These are phyloP conservation scores for Penicillium dipodomyicola DNA, from an alignment of 495 filamentous ascomycete genomes.

Conservation along the genomic window DNA sequence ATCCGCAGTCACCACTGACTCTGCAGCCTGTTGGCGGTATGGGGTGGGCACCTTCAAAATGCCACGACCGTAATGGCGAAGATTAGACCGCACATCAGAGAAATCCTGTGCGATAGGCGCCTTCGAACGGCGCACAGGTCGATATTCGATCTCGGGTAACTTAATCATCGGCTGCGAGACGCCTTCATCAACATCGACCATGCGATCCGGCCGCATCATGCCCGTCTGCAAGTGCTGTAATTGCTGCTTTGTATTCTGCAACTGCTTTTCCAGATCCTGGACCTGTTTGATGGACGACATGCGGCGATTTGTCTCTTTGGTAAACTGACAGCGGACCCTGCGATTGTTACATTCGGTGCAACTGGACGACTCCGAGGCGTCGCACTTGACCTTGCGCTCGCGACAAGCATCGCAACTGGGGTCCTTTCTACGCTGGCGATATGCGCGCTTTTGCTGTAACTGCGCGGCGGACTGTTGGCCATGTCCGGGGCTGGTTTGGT, in stretches of 20 bases:
- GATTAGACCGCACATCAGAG: constrained; percentile 65
- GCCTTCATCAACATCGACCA: constrained; percentile 62
- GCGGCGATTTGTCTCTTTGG: constrained; percentile 95
- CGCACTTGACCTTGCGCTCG: constrained; percentile 98
- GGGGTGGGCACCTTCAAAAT: constrained; percentile 79
- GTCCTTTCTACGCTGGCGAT: constrained; percentile 91
- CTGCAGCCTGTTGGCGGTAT: constrained; percentile 57
- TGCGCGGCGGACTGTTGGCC: constrained; percentile 51
- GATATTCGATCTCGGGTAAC: constrained; percentile 67
- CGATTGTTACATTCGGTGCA: constrained; percentile 96
- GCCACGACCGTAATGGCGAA: constrained; percentile 71
- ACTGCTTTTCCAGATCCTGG: constrained; percentile 93
- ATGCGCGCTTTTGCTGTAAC: constrained; percentile 79
- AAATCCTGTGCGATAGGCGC: constrained; percentile 64
- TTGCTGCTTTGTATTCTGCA: constrained; percentile 70
- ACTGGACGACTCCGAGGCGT: constrained; percentile 91
- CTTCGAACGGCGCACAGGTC: constrained; percentile 58
- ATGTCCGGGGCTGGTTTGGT: constrained; percentile 47
- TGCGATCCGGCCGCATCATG: constrained; percentile 35
- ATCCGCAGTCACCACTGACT: constrained; percentile 51
- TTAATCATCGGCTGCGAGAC: constrained; percentile 58
- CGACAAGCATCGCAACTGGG: constrained; percentile 97
- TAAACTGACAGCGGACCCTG: constrained; percentile 96
- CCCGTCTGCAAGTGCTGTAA: constrained; percentile 64
- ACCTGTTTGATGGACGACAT: constrained; percentile 99